Conservation (phyloP, 345 rosid species). For the Pistacia vera region DNA sequence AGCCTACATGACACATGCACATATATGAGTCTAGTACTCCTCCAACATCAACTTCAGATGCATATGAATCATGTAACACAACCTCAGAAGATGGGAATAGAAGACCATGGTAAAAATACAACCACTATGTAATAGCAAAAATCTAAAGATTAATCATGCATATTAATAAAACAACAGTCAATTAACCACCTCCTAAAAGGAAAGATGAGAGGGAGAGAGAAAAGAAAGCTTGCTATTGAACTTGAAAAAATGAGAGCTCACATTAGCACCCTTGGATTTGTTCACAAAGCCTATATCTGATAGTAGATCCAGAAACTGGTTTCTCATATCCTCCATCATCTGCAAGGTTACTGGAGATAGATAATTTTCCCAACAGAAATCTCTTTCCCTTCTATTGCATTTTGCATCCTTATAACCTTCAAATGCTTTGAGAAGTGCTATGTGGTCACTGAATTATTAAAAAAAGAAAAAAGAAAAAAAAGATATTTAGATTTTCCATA, state of each 20-base stretch:
- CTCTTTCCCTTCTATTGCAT: conserved; percentile 58
- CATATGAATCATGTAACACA: neutral
- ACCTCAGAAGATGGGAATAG: neutral
- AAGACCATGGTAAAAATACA: neutral
- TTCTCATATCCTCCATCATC: conserved; percentile 98
- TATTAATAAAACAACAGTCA: neutral
- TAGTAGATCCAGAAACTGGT: conserved; percentile 80
- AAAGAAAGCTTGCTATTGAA: neutral
- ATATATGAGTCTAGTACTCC: neutral
- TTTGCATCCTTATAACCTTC: conserved; percentile 86
- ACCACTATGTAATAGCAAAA: neutral
- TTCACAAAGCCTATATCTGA: conserved; percentile 91
- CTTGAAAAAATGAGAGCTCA: conserved; percentile 41
- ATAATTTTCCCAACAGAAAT: conserved; percentile 87
- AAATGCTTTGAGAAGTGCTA: conserved; percentile 91
- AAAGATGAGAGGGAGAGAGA: neutral
- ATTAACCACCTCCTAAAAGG: neutral
- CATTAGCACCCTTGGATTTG: conserved; percentile 75
- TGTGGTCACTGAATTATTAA: conserved; percentile 77
- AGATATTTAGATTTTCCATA: conserved; percentile 15
- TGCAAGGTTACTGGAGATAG: conserved; percentile 77
- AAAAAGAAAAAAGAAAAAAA: neutral
- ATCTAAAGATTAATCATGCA: neutral
- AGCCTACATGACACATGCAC: conserved; percentile 47
- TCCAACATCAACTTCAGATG: neutral